Evolutionary conservation across 148 eudicot species (phyloP).

Genomic region (Fallopia convolvulus): DNA sequence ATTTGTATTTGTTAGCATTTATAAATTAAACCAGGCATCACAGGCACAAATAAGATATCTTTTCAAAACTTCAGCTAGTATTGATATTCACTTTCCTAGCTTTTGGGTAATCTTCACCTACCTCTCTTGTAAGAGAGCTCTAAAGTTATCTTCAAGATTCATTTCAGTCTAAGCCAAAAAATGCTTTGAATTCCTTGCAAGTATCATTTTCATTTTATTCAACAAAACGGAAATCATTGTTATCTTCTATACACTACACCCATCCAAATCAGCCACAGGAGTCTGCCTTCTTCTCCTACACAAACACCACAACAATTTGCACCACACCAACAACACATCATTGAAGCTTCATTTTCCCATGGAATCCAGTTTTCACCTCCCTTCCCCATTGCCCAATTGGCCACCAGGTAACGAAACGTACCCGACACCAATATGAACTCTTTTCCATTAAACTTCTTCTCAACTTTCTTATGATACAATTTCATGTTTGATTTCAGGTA

Average conservation of each 20-base stretch:
- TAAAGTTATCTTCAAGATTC: not conserved
- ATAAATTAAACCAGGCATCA: no score
- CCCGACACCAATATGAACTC: not conserved
- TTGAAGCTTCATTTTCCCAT: not conserved
- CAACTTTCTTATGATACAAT: not conserved
- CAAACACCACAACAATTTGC: not conserved
- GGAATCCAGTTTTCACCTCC: conserved; percentile 8
- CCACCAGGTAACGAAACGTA: conserved; percentile 5
- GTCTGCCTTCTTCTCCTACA: not conserved
- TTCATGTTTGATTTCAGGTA: conserved; percentile 3
- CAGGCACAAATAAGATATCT: no score
- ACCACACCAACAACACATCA: not conserved
- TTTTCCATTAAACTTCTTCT: not conserved
- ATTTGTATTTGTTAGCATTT: not conserved
- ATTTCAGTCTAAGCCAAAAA: not conserved
- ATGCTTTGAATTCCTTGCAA: not conserved
- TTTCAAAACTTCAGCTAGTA: not conserved
- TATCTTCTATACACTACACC: not conserved
- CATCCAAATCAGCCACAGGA: not conserved
- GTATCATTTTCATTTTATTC: conserved; percentile 9
- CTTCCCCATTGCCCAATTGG: conserved; percentile 2
- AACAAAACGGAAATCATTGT: not conserved
- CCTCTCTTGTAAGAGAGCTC: not conserved
- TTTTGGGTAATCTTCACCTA: not conserved
- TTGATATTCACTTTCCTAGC: not conserved